A percentile compares a stretch with the other conserved stretches of the same genome.
These are phyloP conservation scores for Penicillium chermesinum DNA, from an alignment of 495 filamentous ascomycete genomes.

Conservation along the genomic window DNA sequence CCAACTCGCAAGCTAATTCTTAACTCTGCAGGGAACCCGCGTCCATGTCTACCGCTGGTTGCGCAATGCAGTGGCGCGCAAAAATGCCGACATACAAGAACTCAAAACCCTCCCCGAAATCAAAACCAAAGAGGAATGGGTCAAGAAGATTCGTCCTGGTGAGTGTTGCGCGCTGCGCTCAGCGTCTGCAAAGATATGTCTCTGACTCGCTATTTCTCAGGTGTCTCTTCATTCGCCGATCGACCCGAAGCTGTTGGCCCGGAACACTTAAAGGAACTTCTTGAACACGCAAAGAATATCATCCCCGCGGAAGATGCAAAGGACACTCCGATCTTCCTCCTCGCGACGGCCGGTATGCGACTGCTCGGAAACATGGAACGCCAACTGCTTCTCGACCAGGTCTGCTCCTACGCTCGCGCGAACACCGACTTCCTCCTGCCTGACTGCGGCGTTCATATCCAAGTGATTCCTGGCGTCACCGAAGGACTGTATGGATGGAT, in stretches of 20 bases:
- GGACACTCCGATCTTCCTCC: conserved; percentile 87
- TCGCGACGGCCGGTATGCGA: conserved; percentile 96
- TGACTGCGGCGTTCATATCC: conserved; percentile 85
- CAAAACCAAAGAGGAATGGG: conserved; percentile 80
- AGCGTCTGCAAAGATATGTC: neutral
- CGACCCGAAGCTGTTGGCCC: conserved; percentile 70
- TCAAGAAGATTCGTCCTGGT: conserved; percentile 88
- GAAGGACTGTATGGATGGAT: conserved; percentile 99
- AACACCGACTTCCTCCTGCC: conserved; percentile 82
- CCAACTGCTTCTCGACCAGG: conserved; percentile 63
- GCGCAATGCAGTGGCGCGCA: conserved; percentile 62
- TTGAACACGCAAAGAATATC: conserved; percentile 76
- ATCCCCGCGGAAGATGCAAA: conserved; percentile 74
- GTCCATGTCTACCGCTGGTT: conserved; percentile 92
- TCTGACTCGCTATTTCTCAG: conserved; percentile 23
- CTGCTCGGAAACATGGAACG: conserved; percentile 72
- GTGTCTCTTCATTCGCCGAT: conserved; percentile 84
- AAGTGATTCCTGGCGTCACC: conserved; percentile 94
- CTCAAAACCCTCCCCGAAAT: conserved; percentile 70
- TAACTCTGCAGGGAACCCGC: conserved; percentile 64
- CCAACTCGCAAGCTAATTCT: conserved; percentile 1
- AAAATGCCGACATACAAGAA: conserved; percentile 53
- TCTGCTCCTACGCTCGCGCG: conserved; percentile 76
- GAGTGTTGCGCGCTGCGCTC: conserved; percentile 7
- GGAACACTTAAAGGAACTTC: conserved; percentile 70